Conservation (phyloP, 192 early-diverging fungal genomes). For the Coemansia sp. region DNA sequence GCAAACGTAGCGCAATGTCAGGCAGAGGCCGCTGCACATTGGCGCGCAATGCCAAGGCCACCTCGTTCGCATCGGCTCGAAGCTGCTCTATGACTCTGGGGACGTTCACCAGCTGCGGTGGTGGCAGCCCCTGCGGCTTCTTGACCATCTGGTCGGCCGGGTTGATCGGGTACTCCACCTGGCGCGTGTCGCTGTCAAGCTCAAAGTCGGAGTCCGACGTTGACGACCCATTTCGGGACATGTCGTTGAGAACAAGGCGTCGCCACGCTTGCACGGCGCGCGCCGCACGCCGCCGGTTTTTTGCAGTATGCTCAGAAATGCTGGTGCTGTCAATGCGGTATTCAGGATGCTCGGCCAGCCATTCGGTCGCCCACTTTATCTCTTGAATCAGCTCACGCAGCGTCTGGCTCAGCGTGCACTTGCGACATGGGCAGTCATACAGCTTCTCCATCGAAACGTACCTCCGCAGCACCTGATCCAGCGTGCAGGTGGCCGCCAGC, state of each 20-base stretch:
- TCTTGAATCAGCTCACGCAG: constrained; percentile 38
- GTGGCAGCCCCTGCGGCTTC: constrained; percentile 17
- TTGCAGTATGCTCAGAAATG: neutral
- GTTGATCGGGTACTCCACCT: constrained; percentile 29
- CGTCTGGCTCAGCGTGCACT: constrained; percentile 47
- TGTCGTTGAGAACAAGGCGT: constrained; percentile 28
- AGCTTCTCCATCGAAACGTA: constrained; percentile 46
- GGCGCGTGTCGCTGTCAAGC: neutral
- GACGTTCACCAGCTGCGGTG: constrained; percentile 36
- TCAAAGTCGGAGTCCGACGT: constrained; percentile 27
- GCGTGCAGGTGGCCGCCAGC: constrained; percentile 31
- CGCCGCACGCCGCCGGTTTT: constrained; percentile 9
- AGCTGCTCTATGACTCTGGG: constrained; percentile 30
- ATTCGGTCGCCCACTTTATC: constrained; percentile 21
- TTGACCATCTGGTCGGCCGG: constrained; percentile 31
- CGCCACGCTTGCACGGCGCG: constrained; percentile 33
- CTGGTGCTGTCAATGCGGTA: constrained; percentile 8
- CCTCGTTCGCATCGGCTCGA: constrained; percentile 21
- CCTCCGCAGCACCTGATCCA: constrained; percentile 36
- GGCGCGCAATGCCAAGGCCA: constrained; percentile 39
- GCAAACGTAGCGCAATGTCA: constrained; percentile 34
- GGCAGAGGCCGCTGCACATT: constrained; percentile 50
- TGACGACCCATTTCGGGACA: neutral
- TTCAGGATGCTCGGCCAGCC: constrained; percentile 29
- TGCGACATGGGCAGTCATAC: constrained; percentile 38